phyloP scores from a whole-genome alignment of 1,284 basidiomycete species.

The Athelia psychrophila region DNA sequence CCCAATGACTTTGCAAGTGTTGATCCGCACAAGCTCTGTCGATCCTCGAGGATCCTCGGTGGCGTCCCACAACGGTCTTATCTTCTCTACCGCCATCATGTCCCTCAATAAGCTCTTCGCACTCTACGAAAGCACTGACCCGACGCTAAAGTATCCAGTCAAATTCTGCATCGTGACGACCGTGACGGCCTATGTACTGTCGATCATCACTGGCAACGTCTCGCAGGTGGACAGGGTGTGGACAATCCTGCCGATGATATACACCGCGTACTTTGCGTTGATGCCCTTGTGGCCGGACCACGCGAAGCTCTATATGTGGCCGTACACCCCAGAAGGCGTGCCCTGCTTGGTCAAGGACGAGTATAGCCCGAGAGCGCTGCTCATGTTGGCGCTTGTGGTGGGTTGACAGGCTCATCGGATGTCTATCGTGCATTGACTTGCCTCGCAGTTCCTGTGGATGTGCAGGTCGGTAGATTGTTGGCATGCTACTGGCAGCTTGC shows the following conservation, averaged over 20 bases:
- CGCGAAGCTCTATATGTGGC: constrained; percentile 42
- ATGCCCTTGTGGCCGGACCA: constrained; percentile 60
- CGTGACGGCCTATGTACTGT: constrained; percentile 48
- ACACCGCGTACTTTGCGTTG: constrained; percentile 73
- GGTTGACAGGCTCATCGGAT: constrained; percentile 12
- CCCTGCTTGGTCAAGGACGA: constrained; percentile 39
- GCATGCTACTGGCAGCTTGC: constrained; percentile 2
- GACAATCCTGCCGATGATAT: constrained; percentile 80
- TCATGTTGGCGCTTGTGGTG: constrained; percentile 70
- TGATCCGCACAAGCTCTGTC: no score
- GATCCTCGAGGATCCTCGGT: no score
- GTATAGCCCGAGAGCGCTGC: constrained; percentile 63
- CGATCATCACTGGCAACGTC: constrained; percentile 74
- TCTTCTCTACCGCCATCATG: no score
- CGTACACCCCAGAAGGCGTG: constrained; percentile 53
- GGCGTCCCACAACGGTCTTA: no score
- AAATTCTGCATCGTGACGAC: constrained; percentile 56
- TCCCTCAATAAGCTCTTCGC: no score
- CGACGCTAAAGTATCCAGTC: constrained; percentile 55
- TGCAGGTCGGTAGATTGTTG: constrained; percentile 36
- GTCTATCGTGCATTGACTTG: constrained; percentile 9
- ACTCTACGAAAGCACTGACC: neutral
- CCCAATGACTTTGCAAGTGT: no score
- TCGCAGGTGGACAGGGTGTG: constrained; percentile 73
- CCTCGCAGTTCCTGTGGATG: constrained; percentile 60